Evolutionary conservation across 306 rosid species (phyloP).

Genomic region (Hippophae gyantsensis): DNA sequence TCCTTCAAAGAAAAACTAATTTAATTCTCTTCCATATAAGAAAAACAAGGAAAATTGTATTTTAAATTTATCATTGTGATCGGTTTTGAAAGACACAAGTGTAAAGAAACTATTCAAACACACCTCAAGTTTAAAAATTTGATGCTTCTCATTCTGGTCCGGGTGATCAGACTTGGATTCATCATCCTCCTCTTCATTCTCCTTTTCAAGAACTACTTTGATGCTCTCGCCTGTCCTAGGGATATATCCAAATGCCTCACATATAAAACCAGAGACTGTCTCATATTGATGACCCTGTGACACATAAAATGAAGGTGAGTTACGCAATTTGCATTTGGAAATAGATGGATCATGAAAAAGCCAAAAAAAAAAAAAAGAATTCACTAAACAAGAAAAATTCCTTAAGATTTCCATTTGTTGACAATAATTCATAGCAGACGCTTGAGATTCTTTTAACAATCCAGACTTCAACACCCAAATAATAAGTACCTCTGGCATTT

Average conservation of each 20-base stretch:
- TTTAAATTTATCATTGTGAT: not conserved
- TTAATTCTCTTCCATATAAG: too few relatives aligned
- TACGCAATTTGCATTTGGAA: not conserved
- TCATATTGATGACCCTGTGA: conserved; percentile 93
- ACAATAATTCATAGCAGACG: conserved; percentile 1
- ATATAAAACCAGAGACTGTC: conserved; percentile 92
- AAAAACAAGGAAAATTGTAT: too few relatives aligned
- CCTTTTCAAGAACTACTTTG: conserved; percentile 74
- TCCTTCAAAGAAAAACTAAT: too few relatives aligned
- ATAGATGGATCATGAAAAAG: conserved; percentile 1
- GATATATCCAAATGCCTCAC: conserved; percentile 46
- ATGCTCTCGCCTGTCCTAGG: conserved; percentile 93
- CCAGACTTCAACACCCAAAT: not conserved
- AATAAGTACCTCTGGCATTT: conserved; percentile 78
- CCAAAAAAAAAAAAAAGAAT: not conserved
- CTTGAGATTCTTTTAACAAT: not conserved
- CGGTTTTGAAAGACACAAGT: not conserved
- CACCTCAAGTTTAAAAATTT: conserved; percentile 84
- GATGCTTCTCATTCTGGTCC: conserved; percentile 63
- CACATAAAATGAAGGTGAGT: conserved; percentile 1
- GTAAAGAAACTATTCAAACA: conserved; percentile 11
- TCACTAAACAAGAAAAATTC: not conserved
- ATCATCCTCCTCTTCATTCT: conserved; percentile 54
- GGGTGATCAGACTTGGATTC: conserved; percentile 57
- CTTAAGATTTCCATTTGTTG: not conserved